phyloP scores from a whole-genome alignment of 2,329 filamentous ascomycete genomes.

The Ceratocystis eucalypticola region DNA sequence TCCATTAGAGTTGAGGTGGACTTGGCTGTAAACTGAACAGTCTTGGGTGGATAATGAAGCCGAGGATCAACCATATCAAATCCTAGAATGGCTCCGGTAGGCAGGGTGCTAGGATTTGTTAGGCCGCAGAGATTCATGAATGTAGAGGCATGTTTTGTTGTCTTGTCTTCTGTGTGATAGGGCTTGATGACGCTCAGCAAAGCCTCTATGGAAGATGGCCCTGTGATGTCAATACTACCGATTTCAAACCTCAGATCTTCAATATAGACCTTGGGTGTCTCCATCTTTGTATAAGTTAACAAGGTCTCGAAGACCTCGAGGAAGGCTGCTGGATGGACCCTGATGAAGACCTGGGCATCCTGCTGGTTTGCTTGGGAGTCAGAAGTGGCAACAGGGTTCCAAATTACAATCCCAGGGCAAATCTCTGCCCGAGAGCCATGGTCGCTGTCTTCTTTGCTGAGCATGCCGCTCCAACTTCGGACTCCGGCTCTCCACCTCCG shows the following conservation, averaged over 20 bases:
- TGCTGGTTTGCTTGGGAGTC: not conserved
- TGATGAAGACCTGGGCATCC: slow-evolving; percentile 43
- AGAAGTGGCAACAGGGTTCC: slow-evolving; percentile 42
- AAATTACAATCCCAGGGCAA: slow-evolving; percentile 60
- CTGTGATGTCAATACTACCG: slow-evolving; percentile 44
- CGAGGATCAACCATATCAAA: slow-evolving; percentile 71
- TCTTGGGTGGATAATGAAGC: slow-evolving; percentile 59
- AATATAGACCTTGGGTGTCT: slow-evolving; percentile 47
- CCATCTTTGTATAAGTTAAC: slow-evolving; percentile 41
- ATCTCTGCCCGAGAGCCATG: slow-evolving; percentile 38
- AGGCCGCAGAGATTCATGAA: slow-evolving; percentile 44
- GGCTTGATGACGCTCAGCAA: slow-evolving; percentile 55
- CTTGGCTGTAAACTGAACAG: slow-evolving; percentile 29
- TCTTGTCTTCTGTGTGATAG: slow-evolving; percentile 26
- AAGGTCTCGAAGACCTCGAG: slow-evolving; percentile 53
- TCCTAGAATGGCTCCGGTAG: slow-evolving; percentile 53
- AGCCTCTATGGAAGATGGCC: slow-evolving; percentile 65
- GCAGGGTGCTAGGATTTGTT: slow-evolving; percentile 56
- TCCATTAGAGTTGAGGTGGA: slow-evolving; percentile 36
- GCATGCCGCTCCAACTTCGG: slow-evolving; percentile 36
- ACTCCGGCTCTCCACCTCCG: slow-evolving; percentile 53
- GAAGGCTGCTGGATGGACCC: slow-evolving; percentile 74
- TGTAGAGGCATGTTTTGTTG: slow-evolving; percentile 32
- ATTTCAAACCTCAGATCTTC: slow-evolving; percentile 59
- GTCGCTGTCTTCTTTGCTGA: slow-evolving; percentile 41